Conservation (phyloP, 2,329 filamentous ascomycete genomes). For the Neofusicoccum kwambonambiense region DNA sequence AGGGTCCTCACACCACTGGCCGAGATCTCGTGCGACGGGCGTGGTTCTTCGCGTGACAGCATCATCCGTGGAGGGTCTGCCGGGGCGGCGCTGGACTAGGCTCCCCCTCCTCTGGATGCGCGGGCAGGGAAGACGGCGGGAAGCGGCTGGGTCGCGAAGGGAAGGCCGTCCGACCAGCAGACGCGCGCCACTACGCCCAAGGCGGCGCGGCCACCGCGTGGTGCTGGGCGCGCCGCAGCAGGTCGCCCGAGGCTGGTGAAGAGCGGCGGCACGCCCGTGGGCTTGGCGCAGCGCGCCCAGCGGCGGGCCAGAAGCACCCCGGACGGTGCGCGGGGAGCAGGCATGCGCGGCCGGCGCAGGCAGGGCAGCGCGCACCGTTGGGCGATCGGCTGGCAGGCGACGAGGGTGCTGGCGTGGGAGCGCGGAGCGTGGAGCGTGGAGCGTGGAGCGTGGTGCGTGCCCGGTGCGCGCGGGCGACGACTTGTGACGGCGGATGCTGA, state of each 20-base stretch:
- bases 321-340: not conserved
- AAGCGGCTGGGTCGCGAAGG: not conserved
- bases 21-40: slow-evolving; percentile 8
- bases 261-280: not conserved
- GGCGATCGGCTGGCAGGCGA: not conserved
- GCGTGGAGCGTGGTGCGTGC: not conserved
- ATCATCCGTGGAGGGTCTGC: not conserved
- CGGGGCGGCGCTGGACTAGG: not conserved
- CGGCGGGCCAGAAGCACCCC: not conserved
- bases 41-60: slow-evolving; percentile 6
- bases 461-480: not conserved
- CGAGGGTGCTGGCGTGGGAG: no score
- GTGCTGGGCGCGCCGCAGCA: not conserved
- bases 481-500: slow-evolving; percentile 14
- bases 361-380: slow-evolving; percentile 6
- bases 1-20: slow-evolving; percentile 9
- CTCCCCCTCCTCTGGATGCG: not conserved
- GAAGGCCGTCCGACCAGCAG: slow-evolving; percentile 4
- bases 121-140: slow-evolving; percentile 5
- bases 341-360: no score
- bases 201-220: slow-evolving; percentile 1
- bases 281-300: not conserved
- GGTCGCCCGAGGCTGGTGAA: not conserved
- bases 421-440: no score
- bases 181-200: slow-evolving; percentile 9